Evolutionary conservation across 164 flowering plant species (phyloP).

Genomic region (Berberis vulgaris): DNA sequence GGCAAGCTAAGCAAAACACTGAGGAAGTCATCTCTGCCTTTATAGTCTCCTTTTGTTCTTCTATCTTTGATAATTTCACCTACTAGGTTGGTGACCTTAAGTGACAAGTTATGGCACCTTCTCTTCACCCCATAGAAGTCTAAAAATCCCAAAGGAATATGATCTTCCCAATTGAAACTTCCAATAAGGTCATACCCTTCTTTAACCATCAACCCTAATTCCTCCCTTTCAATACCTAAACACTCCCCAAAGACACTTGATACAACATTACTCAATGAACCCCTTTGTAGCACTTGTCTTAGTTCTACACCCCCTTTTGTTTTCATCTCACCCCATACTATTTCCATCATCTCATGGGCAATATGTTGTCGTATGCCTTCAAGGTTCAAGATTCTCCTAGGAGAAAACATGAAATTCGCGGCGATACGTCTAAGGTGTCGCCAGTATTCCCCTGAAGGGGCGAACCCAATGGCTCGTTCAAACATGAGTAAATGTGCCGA

Average conservation of each 20-base stretch:
- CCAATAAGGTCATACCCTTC: slow-evolving; percentile 77
- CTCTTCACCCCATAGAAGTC: slow-evolving; percentile 69
- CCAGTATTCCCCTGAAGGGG: slow-evolving; percentile 78
- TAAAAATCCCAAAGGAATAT: slow-evolving; percentile 50
- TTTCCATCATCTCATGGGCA: slow-evolving; percentile 28
- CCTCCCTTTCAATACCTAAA: slow-evolving; percentile 18
- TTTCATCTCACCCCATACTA: slow-evolving; percentile 32
- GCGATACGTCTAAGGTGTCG: slow-evolving; percentile 52
- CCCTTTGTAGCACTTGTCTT: slow-evolving; percentile 41
- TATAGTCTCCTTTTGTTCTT: slow-evolving; percentile 22
- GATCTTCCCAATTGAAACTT: slow-evolving; percentile 59
- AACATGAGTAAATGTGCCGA: slow-evolving; percentile 70
- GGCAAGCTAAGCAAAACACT: slow-evolving; percentile 55
- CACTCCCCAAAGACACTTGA: slow-evolving; percentile 64
- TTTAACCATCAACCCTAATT: slow-evolving; percentile 45
- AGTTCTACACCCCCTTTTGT: slow-evolving; percentile 42
- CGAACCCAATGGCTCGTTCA: slow-evolving; percentile 84
- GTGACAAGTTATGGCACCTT: slow-evolving; percentile 50
- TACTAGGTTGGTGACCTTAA: slow-evolving; percentile 31
- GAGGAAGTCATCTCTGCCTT: slow-evolving; percentile 44
- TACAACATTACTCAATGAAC: slow-evolving; percentile 46
- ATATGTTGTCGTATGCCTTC: slow-evolving; percentile 30
- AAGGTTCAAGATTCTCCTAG: slow-evolving; percentile 39
- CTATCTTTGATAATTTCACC: slow-evolving; percentile 45
- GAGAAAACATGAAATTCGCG: slow-evolving; percentile 59